Percentiles rank a stretch among this genome's conserved stretches.
phyloP scores from a whole-genome alignment of 192 early-diverging fungal genomes.

The Coemansia sp. region DNA sequence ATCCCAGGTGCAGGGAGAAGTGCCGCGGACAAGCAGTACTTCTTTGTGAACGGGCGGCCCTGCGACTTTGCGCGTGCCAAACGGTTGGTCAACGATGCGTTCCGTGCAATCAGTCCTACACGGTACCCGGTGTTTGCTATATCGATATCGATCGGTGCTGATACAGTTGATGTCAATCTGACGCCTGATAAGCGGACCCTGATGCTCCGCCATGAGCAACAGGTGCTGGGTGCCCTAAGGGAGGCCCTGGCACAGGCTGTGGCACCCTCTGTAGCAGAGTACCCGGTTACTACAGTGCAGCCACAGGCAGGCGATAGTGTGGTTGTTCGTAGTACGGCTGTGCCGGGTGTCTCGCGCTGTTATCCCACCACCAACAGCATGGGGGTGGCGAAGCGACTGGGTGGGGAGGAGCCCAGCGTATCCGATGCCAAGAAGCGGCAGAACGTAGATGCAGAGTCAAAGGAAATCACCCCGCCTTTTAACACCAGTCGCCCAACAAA shows the following conservation, averaged over 20 bases:
- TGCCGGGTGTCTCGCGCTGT: constrained; percentile 22
- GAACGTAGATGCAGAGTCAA: too few relatives aligned
- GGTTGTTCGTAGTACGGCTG: neutral
- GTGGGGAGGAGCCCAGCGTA: constrained; percentile 1
- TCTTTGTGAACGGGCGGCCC: constrained; percentile 89
- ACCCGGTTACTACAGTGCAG: constrained; percentile 20
- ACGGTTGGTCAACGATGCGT: constrained; percentile 81
- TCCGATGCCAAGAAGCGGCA: too few relatives aligned
- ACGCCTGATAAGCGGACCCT: constrained; percentile 94
- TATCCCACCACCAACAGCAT: neutral
- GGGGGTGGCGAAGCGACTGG: neutral
- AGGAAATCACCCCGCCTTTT: too few relatives aligned
- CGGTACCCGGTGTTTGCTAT: constrained; percentile 81
- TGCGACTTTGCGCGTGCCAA: constrained; percentile 79
- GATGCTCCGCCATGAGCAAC: constrained; percentile 73
- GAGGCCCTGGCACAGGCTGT: constrained; percentile 17
- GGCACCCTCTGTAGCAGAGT: constrained; percentile 22
- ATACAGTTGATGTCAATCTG: constrained; percentile 85
- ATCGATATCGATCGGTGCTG: constrained; percentile 52
- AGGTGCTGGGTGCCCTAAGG: constrained; percentile 16
- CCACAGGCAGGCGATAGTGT: neutral
- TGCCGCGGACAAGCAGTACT: constrained; percentile 79
- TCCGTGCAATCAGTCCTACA: constrained; percentile 62
- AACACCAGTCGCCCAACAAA: too few relatives aligned
- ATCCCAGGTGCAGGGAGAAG: constrained; percentile 68